Percentiles rank a stretch among this genome's conserved stretches.
Conservation (phyloP, 2,329 filamentous ascomycete species). For the Colletotrichum acutatum region DNA sequence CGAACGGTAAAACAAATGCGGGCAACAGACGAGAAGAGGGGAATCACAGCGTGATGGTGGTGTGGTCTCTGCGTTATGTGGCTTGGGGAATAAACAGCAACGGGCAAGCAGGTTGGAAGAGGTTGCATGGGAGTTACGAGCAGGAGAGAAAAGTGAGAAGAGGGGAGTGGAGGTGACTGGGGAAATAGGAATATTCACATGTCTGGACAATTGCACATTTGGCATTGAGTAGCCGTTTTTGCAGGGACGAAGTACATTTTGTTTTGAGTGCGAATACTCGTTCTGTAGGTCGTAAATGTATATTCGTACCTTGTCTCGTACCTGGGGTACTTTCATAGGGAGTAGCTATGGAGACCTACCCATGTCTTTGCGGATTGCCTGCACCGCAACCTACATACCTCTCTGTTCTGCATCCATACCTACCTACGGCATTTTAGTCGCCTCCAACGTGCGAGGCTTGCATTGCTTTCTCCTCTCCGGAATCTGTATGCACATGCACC, state of each 20-base stretch:
- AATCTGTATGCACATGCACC: constrained; percentile 1
- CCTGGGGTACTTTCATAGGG: not conserved
- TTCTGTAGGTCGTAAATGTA: not conserved
- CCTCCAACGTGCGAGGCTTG: not conserved
- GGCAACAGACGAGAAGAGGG: constrained; percentile 21
- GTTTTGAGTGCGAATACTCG: not conserved
- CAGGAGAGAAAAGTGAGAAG: constrained; percentile 1
- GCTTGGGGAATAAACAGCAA: constrained; percentile 4
- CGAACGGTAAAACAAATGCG: constrained; percentile 25
- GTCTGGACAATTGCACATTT: constrained; percentile 2
- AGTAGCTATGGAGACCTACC: constrained; percentile 1
- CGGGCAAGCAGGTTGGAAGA: not conserved
- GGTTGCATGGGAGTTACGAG: not conserved
- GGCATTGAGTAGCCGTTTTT: not conserved
- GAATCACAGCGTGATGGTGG: constrained; percentile 22
- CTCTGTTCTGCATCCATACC: not conserved
- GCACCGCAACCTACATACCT: not conserved
- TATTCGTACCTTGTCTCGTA: not conserved
- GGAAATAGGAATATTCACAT: constrained; percentile 29
- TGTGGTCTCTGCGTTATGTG: constrained; percentile 27
- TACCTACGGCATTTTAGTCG: not conserved
- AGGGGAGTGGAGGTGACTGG: not conserved
- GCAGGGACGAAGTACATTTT: not conserved
- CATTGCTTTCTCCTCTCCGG: constrained; percentile 3
- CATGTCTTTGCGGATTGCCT: not conserved